Percentiles rank a stretch among this genome's conserved stretches.
Conservation (phyloP, 352 stramenopile species). For the Phytopythium boreale region DNA sequence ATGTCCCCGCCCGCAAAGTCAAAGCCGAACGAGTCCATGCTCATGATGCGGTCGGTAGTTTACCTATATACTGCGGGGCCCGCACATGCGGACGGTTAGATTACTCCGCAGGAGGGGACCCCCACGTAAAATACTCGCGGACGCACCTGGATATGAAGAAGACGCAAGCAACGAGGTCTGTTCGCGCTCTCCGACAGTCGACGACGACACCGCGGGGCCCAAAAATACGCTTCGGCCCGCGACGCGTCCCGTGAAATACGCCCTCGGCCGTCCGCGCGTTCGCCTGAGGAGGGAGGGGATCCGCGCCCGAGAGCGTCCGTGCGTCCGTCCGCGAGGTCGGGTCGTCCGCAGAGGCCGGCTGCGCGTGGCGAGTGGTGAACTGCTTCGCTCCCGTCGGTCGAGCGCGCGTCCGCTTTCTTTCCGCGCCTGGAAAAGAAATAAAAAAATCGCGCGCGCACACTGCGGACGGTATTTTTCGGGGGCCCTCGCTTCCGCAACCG, state of each 20-base stretch:
- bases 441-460: not conserved
- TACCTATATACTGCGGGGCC: not conserved
- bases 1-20: constrained; percentile 74
- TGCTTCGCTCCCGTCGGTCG: not conserved
- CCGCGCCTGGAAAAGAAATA: not conserved
- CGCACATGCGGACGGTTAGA: not conserved
- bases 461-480: not conserved
- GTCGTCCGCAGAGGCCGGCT: not conserved
- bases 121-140: no score
- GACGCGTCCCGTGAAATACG: not conserved
- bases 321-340: not conserved
- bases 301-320: not conserved
- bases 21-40: constrained; percentile 86
- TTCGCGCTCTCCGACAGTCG: no score
- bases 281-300: not conserved
- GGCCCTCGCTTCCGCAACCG: no score
- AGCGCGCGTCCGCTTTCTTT: not conserved
- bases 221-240: not conserved
- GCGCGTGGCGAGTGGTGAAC: not conserved
- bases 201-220: no score
- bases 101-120: no score
- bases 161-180: no score
- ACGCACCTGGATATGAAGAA: not conserved
- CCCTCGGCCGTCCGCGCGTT: not conserved
- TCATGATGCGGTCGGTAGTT: constrained; percentile 4